phyloP scores from a whole-genome alignment of 768 basidiomycete species.

The Sporobolomyces roseus region DNA sequence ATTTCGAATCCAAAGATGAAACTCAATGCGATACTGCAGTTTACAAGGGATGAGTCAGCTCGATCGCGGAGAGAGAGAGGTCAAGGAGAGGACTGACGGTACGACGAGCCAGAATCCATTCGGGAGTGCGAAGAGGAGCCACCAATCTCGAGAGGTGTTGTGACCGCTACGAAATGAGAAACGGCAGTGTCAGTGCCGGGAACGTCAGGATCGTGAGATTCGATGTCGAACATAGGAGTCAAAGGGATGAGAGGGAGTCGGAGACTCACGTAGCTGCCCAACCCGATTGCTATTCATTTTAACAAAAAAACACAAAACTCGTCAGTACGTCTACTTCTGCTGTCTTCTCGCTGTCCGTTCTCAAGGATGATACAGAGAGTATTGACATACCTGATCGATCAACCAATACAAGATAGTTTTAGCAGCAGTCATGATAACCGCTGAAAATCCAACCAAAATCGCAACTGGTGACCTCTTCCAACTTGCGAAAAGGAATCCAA shows the following conservation, averaged over 20 bases:
- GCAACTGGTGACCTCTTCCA: constrained; percentile 37
- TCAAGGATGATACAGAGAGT: not conserved
- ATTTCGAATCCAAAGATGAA: constrained; percentile 51
- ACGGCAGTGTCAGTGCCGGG: too few species aligned
- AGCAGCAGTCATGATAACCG: constrained; percentile 45
- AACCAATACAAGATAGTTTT: constrained; percentile 45
- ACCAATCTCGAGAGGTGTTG: constrained; percentile 21
- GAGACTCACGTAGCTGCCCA: constrained; percentile 10
- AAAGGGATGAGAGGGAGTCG: not conserved
- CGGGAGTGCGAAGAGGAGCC: constrained; percentile 26
- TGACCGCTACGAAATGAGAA: constrained; percentile 16
- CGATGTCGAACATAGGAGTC: not conserved
- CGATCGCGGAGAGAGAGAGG: not conserved
- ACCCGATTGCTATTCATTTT: constrained; percentile 10
- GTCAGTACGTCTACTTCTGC: too few species aligned
- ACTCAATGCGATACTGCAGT: constrained; percentile 38
- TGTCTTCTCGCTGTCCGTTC: too few species aligned
- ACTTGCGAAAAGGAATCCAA: constrained; percentile 9
- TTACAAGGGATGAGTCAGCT: not conserved
- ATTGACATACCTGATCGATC: not conserved
- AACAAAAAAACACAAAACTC: too few species aligned
- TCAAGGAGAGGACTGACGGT: constrained; percentile 33
- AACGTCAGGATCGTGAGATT: too few species aligned
- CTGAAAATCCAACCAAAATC: constrained; percentile 48
- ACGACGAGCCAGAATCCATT: constrained; percentile 47